phyloP scores from a whole-genome alignment of 1,284 basidiomycete genomes.

The Macrocystidia cucumis region DNA sequence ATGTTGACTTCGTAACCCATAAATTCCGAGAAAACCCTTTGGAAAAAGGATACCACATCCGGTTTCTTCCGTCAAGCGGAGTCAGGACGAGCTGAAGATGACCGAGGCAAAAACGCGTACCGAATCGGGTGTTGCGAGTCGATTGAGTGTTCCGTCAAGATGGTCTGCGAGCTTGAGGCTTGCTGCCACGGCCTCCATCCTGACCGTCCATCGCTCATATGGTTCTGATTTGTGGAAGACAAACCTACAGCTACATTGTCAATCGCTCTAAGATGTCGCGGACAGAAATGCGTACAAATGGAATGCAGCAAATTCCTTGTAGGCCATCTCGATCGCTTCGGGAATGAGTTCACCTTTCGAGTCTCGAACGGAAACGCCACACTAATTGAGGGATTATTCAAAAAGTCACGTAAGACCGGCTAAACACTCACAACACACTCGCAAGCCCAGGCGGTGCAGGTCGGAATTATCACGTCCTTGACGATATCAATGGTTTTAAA shows the following conservation, averaged over 20 bases:
- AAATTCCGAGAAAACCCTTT: too few relatives aligned
- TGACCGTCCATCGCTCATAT: not conserved
- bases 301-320: slow-evolving; percentile 1
- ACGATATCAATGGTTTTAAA: slow-evolving; percentile 9
- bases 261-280: not conserved
- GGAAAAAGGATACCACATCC: too few relatives aligned
- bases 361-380: not conserved
- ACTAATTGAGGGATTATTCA: slow-evolving; percentile 1
- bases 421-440: slow-evolving; percentile 11
- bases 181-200: not conserved
- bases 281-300: slow-evolving; percentile 6
- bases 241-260: not conserved
- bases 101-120: too few relatives aligned
- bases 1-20: not conserved
- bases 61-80: too few relatives aligned
- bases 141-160: not conserved
- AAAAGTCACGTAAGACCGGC: slow-evolving; percentile 11
- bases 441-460: slow-evolving; percentile 14
- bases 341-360: too few relatives aligned
- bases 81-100: too few relatives aligned
- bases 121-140: not conserved
- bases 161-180: not conserved
- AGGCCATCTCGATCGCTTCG: not conserved
- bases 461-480: slow-evolving; percentile 10
- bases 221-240: slow-evolving; percentile 1